Base-by-base conservation (phyloP, 2,329 filamentous ascomycete genomes). In the Dothideomycetes sp. region DNA sequence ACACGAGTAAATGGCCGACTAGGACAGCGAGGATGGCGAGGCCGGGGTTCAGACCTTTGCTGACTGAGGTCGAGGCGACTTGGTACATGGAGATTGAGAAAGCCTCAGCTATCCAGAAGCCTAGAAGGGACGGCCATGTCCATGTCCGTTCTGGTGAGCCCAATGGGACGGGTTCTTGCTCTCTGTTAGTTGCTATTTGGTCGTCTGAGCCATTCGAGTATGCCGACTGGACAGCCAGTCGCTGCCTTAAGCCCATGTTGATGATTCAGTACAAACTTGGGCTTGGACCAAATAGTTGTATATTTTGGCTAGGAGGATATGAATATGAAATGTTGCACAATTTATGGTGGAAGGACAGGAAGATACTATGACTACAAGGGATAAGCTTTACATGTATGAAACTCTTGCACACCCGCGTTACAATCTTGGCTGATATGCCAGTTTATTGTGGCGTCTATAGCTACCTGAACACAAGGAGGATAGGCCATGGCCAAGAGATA, bases 61-160 rank as follows among this genome's bases (percentile, higher is more conserved):
- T 42, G 11, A 49, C 43, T 8, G 46, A 45, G 3, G 44, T 45
- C 3, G 43, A 46, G 3, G 47, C 44, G 10, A 49, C 47, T 47
- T 47, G 41, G 15, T 46, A 46, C 45, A 47, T 47, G 5, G 47
- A 47, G 10, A 47, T 47, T 1, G 40, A 44, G 34, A 49, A 49
- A 2, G 45, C 47, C 30, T 49, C 47, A 4, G 47, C 47, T 10
- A 49, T 40, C 47, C 47, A 49, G 42, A 49, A 49, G 17, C 47
- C 47, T 4, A 49, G 37, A 7, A 49, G 30, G 27, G 42, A 45
- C 12, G 47, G 47, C 47, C 47, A 49, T 37, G 47, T 49, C 47
- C 47, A 49, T 22, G 43, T 49, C 24, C 47, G 40, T 32, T 44
- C 34, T 15, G 41, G 41, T 17, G 38, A 43, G 9, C 45, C 47